These are phyloP conservation scores for Crataegus laevigata DNA, from an alignment of 306 rosid genomes.

Conservation along the genomic window DNA sequence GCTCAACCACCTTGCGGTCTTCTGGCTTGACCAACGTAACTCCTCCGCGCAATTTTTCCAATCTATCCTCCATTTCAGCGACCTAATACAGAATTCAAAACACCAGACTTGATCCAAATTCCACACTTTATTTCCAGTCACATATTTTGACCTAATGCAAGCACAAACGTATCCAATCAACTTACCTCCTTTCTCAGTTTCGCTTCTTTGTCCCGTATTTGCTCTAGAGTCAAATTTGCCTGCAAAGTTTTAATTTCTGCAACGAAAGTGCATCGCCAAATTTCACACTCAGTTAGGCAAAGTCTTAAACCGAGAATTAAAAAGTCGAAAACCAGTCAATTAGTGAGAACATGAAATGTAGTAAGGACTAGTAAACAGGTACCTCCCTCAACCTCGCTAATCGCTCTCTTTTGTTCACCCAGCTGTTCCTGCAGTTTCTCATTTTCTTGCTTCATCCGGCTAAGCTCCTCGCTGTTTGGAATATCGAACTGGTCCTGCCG, in stretches of 20 bases:
- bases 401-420: constrained; percentile 43
- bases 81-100: constrained; percentile 44
- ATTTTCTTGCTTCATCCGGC: constrained; percentile 74
- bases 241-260: constrained; percentile 74
- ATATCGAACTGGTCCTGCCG: constrained; percentile 77
- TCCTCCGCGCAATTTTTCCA: constrained; percentile 69
- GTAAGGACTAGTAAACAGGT: not conserved
- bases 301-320: not conserved
- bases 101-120: not conserved
- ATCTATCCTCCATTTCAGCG: constrained; percentile 58
- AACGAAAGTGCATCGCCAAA: constrained; percentile 12
- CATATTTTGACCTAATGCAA: constrained; percentile 4
- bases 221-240: constrained; percentile 78
- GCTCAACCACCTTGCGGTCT: constrained; percentile 63
- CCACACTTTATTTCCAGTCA: not conserved
- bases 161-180: constrained; percentile 11
- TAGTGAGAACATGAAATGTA: not conserved
- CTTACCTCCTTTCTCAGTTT: constrained; percentile 67
- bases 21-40: constrained; percentile 83
- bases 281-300: not conserved
- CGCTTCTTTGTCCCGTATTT: constrained; percentile 54
- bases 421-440: constrained; percentile 52
- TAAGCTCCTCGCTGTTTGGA: constrained; percentile 71
- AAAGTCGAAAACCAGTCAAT: not conserved
- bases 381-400: constrained; percentile 71